Evolutionary conservation across 345 rosid genomes (phyloP), one percentile per base, ranked within the genome.

Genomic region (Cardiospermum halicacabum): DNA sequence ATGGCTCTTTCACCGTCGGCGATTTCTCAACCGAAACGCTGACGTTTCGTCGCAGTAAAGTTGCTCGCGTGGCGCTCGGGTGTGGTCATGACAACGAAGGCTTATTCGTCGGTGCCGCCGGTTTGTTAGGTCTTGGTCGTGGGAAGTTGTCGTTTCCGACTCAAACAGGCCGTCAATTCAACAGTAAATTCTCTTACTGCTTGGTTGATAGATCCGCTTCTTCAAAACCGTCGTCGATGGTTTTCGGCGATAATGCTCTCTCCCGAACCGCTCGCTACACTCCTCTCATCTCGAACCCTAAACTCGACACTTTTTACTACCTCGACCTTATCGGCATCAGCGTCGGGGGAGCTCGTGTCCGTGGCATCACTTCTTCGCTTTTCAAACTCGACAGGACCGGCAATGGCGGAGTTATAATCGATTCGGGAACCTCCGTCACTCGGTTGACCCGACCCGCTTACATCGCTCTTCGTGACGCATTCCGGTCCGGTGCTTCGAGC

Each of bases 21-120:
- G 95, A 91, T 12, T 87, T 89, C 81, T 81, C 93, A 58, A 89
- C 93, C 5, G 99, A 91, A 61, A 94, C 96, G 2, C 76, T 94
- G 45, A 89, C 91, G 36, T 94, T 94, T 77, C 83, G 97, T 0
- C 54, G 83, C 12, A 78, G 76, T 9, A 78, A 79, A 21, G 96
- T 94, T 1, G 83, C 68, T 12, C 79, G 82, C 21, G 93, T 94
- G 18, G 90, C 93, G 31, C 68, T 94, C 11, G 99, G 96, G 0
- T 94, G 97, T 32, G 99, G 99, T 21, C 96, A 94, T 70, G 89
- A 87, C 75, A 94, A 94, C 27, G 86, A 94, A 76, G 99, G 99
- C 22, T 76, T 94, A 12, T 94, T 94, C 58, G 84, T 89, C 47
- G 99, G 93, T 47, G 99, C 99, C 0, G 96, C 96, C 6, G 99